These are phyloP conservation scores for Chrysanthemum lavandulifolium DNA, from an alignment of 129 eudicot genomes.

Conservation along the genomic window DNA sequence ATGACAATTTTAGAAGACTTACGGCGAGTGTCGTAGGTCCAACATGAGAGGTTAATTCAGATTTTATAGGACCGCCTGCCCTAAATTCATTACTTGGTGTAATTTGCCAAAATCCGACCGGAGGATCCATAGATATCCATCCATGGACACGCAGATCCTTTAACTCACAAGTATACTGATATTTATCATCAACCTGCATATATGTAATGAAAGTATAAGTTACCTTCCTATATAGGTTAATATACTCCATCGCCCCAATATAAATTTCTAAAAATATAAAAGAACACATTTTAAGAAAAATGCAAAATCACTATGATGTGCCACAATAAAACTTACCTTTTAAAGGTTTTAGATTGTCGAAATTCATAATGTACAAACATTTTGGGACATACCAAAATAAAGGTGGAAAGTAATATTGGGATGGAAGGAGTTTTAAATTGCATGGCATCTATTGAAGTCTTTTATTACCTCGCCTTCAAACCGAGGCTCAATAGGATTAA, in stretches of 20 bases:
- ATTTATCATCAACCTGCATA: conserved; percentile 67
- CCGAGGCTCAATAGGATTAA: conserved; percentile 49
- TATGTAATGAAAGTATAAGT: background rate
- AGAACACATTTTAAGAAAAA: too few species aligned
- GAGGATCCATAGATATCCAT: conserved; percentile 30
- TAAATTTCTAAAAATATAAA: too few species aligned
- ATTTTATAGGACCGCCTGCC: conserved; percentile 79
- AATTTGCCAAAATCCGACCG: conserved; percentile 54
- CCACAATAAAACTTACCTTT: too few species aligned
- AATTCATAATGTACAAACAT: too few species aligned
- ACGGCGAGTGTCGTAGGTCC: conserved; percentile 86
- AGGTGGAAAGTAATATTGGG: too few species aligned
- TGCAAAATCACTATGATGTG: too few species aligned
- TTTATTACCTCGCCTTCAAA: conserved; percentile 48
- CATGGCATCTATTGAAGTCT: too few species aligned
- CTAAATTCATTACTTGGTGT: conserved; percentile 62
- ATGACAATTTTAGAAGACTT: conserved; percentile 22
- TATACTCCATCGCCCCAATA: background rate
- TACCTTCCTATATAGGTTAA: background rate
- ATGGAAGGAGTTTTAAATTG: background rate
- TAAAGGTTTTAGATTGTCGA: too few species aligned
- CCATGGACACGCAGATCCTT: conserved; percentile 39
- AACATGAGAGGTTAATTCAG: conserved; percentile 81
- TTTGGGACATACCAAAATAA: background rate
- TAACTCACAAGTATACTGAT: conserved; percentile 50